These are phyloP conservation scores for Gossypium bickii DNA, from an alignment of 345 rosid genomes.

Conservation along the genomic window DNA sequence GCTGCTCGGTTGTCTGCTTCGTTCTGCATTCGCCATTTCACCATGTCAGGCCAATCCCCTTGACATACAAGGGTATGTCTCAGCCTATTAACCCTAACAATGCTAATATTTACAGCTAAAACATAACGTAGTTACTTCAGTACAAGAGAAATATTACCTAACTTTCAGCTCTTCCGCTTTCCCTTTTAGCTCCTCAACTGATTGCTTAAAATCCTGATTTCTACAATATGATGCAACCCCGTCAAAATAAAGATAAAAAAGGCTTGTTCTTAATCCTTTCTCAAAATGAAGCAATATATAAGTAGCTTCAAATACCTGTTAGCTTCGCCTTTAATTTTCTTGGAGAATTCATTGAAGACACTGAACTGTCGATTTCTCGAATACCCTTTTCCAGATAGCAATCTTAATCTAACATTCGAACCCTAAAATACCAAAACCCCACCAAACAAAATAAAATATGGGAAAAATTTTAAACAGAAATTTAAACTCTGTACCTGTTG, in stretches of 20 bases:
- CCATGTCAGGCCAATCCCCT: slow-evolving; percentile 66
- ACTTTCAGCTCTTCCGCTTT: slow-evolving; percentile 65
- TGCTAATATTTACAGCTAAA: slow-evolving; percentile 12
- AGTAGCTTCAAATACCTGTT: slow-evolving; percentile 34
- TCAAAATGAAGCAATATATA: neutral
- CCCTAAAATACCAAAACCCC: slow-evolving; percentile 35
- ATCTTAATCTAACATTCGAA: slow-evolving; percentile 32
- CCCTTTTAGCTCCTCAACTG: slow-evolving; percentile 77
- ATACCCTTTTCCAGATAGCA: slow-evolving; percentile 33
- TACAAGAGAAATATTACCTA: slow-evolving; percentile 44
- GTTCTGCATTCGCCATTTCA: slow-evolving; percentile 81
- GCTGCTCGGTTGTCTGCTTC: slow-evolving; percentile 84
- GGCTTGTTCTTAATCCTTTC: neutral
- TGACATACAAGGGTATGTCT: slow-evolving; percentile 53
- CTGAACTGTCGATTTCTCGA: slow-evolving; percentile 51
- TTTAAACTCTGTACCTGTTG: slow-evolving; percentile 37
- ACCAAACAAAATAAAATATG: neutral
- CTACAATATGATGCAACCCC: slow-evolving; percentile 28
- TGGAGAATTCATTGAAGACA: slow-evolving; percentile 72
- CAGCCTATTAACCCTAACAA: slow-evolving; percentile 47
- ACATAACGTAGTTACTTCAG: neutral
- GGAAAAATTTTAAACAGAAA: neutral
- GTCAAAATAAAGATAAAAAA: too few species aligned
- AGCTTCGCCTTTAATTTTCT: slow-evolving; percentile 73
- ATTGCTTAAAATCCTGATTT: slow-evolving; percentile 65